Percentiles rank a stretch among this genome's conserved stretches.
Conservation (phyloP, 1,139 yeast species). For the Taiozyma sp. region DNA sequence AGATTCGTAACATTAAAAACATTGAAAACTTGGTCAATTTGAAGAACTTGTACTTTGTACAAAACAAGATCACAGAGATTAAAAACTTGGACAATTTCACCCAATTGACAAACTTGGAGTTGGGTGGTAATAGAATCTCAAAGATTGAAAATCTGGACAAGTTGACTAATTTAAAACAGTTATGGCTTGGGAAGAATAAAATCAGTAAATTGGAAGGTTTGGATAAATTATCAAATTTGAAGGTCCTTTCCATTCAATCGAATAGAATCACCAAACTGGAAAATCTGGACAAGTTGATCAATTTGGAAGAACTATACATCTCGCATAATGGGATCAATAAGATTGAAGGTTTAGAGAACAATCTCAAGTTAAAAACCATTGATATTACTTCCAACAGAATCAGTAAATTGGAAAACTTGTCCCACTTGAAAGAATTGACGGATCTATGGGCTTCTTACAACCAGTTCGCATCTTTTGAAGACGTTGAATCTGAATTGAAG, state of each 20-base stretch:
- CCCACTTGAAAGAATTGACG: constrained; percentile 64
- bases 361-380: constrained; percentile 61
- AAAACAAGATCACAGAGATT: constrained; percentile 76
- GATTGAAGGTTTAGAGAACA: constrained; percentile 76
- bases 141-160: constrained; percentile 48
- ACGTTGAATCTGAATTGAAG: constrained; percentile 63
- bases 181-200: constrained; percentile 93
- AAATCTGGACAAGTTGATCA: constrained; percentile 67
- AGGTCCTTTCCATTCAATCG: constrained; percentile 83
- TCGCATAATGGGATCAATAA: constrained; percentile 79
- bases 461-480: constrained; percentile 59
- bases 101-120: constrained; percentile 68
- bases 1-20: constrained; percentile 82
- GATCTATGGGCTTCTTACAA: constrained; percentile 95
- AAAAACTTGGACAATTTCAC: constrained; percentile 57
- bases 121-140: constrained; percentile 86
- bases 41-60: constrained; percentile 77
- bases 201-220: constrained; percentile 66
- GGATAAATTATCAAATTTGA: constrained; percentile 54
- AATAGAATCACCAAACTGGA: constrained; percentile 78
- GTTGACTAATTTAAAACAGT: constrained; percentile 56
- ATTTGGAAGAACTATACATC: constrained; percentile 81
- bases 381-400: constrained; percentile 81
- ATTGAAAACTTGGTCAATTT: constrained; percentile 58
- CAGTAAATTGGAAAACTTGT: constrained; percentile 54